A percentile compares a stretch with the other conserved stretches of the same genome.
phyloP scores from a whole-genome alignment of 257 asterid species.

The Petunia secreta region DNA sequence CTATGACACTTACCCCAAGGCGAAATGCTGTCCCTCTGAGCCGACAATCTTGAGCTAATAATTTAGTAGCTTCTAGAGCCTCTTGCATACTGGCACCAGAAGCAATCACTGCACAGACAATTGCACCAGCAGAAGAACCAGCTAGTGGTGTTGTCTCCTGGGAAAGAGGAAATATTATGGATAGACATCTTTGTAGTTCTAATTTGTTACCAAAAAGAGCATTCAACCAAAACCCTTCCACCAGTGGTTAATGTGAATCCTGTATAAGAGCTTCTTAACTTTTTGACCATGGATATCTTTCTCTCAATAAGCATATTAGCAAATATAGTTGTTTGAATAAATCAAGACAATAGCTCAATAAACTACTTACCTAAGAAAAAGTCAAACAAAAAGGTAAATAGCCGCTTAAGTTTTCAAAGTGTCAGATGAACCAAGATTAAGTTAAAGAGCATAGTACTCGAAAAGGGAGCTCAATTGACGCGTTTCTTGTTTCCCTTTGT shows the following conservation, averaged over 20 bases:
- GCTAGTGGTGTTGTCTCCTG: constrained; percentile 96
- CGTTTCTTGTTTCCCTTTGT: no score
- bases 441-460: background rate
- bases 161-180: background rate
- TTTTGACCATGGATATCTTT: background rate
- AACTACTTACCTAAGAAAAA: background rate
- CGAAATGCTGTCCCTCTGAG: constrained; percentile 96
- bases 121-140: constrained; percentile 99
- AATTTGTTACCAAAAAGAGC: background rate
- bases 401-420: background rate
- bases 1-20: constrained; percentile 68
- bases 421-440: background rate
- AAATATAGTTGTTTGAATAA: background rate
- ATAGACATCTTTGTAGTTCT: background rate
- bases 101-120: constrained; percentile 90
- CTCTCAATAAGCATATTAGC: background rate
- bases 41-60: constrained; percentile 89
- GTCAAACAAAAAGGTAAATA: background rate
- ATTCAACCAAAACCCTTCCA: background rate
- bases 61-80: constrained; percentile 80
- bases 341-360: background rate
- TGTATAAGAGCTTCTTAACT: background rate
- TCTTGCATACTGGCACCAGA: constrained; percentile 92
- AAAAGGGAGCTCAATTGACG: no score
- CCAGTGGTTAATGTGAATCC: background rate